A percentile compares a stretch with the other conserved stretches of the same genome.
These are phyloP conservation scores for Cutaneotrichosporon daszewskae DNA, from an alignment of 1,284 basidiomycete genomes.

Conservation along the genomic window DNA sequence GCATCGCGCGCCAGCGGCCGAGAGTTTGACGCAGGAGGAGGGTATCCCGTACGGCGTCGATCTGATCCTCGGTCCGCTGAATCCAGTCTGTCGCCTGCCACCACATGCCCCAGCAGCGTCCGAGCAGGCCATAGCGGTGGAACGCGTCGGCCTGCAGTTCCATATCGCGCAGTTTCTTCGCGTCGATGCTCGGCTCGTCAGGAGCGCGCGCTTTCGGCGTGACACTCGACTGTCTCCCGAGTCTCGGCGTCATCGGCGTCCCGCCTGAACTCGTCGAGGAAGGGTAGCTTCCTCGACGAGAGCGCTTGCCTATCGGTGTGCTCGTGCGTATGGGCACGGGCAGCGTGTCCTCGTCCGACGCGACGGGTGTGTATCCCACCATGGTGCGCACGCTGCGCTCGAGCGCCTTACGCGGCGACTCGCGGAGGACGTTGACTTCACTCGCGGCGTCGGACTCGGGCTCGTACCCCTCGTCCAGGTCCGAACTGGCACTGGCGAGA, in stretches of 20 bases:
- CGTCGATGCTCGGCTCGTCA: background rate
- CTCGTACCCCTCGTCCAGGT: constrained; percentile 37
- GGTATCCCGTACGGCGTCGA: constrained; percentile 32
- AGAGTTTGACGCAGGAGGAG: constrained; percentile 39
- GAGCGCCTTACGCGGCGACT: constrained; percentile 10
- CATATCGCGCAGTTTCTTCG: constrained; percentile 9
- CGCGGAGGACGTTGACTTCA: constrained; percentile 4
- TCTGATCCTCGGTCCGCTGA: constrained; percentile 34
- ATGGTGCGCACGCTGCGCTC: constrained; percentile 6
- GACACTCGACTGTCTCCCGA: no score
- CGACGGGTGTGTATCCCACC: constrained; percentile 11
- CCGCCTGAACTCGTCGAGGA: constrained; percentile 1
- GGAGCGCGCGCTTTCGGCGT: background rate
- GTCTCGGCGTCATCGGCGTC: background rate
- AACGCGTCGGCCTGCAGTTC: constrained; percentile 38
- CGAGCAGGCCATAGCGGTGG: constrained; percentile 35
- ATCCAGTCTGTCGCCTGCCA: constrained; percentile 34
- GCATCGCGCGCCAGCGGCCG: constrained; percentile 26
- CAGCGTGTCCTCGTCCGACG: constrained; percentile 7
- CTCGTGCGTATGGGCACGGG: constrained; percentile 10
- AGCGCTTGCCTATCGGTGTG: constrained; percentile 7
- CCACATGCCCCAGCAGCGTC: constrained; percentile 44
- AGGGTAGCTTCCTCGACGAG: no score
- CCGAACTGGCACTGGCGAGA: constrained; percentile 39
- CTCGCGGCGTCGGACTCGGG: constrained; percentile 11